Base-by-base conservation (phyloP, 106 monocot species). In the Apostasia ramifera region DNA sequence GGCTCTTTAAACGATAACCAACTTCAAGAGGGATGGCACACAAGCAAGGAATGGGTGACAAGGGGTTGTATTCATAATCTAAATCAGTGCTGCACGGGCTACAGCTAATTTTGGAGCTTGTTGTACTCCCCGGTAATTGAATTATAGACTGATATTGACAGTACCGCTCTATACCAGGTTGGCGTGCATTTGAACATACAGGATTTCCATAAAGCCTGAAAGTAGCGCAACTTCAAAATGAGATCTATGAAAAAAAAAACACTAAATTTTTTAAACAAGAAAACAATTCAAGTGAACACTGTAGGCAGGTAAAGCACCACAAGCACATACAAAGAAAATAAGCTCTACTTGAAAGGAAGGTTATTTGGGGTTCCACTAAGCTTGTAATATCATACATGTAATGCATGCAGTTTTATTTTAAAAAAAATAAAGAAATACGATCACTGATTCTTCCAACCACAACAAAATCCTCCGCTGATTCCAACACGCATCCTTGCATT, bases 1-100 rank as follows among this genome's bases (percentile, higher is more conserved):
- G 98, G 78, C 93, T 93, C 76, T 99, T 99, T 55, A 99, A 70
- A 9, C 98, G 84, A 77, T 99, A 99, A 66, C 83, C 93, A 81
- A 99, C 88, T 71, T 66, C 53, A 78, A 99, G 66, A 67, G 98
- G 88, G 37, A 79, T 70, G 56, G 81, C 70, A 80, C 98, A 99
- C 40, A 72, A 73, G 73, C 98, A 99, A 13, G 66, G 37, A 5
- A 68, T 8, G 8, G 81, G 74, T 67, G 79, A 85, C 47, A 59
- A 71, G 8, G 67, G 79, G 50, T 81, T 90, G 63, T 76, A 77
- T 71, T 93, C 93, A 71, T 54, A 92, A 55, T 53, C 70, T 3
- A 11, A 49, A 53, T 71, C 73, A 40, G 26, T 59, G 46, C 89
- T 78, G 67, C 97, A 95, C 63, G 83, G 56, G 44, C 0, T 2